Evolutionary conservation across 371 early-diverging fungal genomes (phyloP).

Genomic region (Mortierella sp.): DNA sequence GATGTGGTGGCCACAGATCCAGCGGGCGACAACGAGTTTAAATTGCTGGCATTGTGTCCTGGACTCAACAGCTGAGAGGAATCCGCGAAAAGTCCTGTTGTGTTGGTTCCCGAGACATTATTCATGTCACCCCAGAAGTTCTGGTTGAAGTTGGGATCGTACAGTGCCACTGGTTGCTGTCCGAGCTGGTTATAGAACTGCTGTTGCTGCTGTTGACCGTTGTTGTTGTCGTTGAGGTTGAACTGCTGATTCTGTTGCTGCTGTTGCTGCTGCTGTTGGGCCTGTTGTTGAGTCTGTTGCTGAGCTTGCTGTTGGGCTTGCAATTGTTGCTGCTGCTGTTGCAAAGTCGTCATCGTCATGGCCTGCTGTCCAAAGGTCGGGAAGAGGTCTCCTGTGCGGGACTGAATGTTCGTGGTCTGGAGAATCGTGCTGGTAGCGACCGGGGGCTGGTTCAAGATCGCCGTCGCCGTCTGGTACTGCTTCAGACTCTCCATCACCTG

Average conservation of each 20-base stretch:
- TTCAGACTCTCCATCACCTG: constrained; percentile 54
- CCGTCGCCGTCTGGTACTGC: constrained; percentile 49
- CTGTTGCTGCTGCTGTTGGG: constrained; percentile 31
- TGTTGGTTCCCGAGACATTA: constrained; percentile 24
- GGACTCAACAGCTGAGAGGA: constrained; percentile 24
- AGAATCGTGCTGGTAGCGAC: neutral
- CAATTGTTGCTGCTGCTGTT: constrained; percentile 40
- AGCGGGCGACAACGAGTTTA: constrained; percentile 11
- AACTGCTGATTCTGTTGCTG: constrained; percentile 26
- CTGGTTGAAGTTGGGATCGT: constrained; percentile 37
- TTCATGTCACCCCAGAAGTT: constrained; percentile 41
- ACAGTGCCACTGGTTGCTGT: constrained; percentile 38
- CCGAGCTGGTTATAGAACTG: constrained; percentile 47
- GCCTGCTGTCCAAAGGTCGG: constrained; percentile 33
- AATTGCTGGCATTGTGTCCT: constrained; percentile 3
- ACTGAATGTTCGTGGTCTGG: constrained; percentile 22
- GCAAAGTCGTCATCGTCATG: constrained; percentile 38
- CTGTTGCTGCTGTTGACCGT: constrained; percentile 38
- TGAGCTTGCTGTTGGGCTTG: constrained; percentile 31
- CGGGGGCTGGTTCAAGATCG: constrained; percentile 43
- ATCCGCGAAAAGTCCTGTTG: constrained; percentile 22
- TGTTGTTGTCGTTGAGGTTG: constrained; percentile 34
- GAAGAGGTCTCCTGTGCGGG: constrained; percentile 26
- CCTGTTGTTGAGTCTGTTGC: constrained; percentile 37
- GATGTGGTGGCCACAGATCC: constrained; percentile 16